These are phyloP conservation scores for Salix suchowensis DNA, from an alignment of 345 rosid genomes.

Conservation along the genomic window DNA sequence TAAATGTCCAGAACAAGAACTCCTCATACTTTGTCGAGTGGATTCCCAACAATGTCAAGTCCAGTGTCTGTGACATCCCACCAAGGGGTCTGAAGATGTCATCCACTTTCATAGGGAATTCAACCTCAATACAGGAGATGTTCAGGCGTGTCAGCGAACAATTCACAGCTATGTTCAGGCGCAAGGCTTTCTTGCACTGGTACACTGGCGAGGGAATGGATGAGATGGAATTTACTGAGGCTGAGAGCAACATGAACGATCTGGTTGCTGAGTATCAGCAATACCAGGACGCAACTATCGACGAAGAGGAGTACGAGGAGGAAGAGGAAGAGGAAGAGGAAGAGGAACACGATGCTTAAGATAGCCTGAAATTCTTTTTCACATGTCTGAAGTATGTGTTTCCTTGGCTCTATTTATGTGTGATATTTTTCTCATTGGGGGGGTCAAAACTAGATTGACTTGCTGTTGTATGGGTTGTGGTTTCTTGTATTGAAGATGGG, in stretches of 20 bases:
- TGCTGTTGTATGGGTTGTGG: background rate
- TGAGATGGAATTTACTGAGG: slow-evolving; percentile 21
- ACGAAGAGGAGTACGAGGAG: slow-evolving; percentile 19
- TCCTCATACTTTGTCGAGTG: slow-evolving; percentile 29
- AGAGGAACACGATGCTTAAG: slow-evolving; percentile 14
- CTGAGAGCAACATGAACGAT: slow-evolving; percentile 26
- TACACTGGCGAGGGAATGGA: slow-evolving; percentile 25
- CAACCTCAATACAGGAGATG: slow-evolving; percentile 25
- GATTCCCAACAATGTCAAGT: slow-evolving; percentile 24
- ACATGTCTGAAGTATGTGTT: slow-evolving; percentile 9
- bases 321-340: slow-evolving; percentile 17
- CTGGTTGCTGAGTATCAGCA: slow-evolving; percentile 25
- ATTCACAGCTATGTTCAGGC: slow-evolving; percentile 28
- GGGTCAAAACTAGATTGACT: slow-evolving; percentile 2
- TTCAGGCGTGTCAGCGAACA: slow-evolving; percentile 27
- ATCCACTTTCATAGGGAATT: slow-evolving; percentile 22
- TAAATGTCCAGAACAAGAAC: slow-evolving; percentile 27
- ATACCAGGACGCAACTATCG: slow-evolving; percentile 25
- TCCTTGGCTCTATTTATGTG: slow-evolving; percentile 2
- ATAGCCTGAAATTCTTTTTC: background rate
- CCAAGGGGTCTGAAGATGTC: slow-evolving; percentile 23
- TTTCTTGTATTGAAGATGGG: background rate
- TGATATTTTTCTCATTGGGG: slow-evolving; percentile 1
- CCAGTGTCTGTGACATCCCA: slow-evolving; percentile 26
- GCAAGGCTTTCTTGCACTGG: slow-evolving; percentile 28